Percentiles rank a stretch among this genome's conserved stretches.
These are phyloP conservation scores for Parastagonospora nodorum DNA, from an alignment of 2,329 filamentous ascomycete genomes.

Conservation along the genomic window DNA sequence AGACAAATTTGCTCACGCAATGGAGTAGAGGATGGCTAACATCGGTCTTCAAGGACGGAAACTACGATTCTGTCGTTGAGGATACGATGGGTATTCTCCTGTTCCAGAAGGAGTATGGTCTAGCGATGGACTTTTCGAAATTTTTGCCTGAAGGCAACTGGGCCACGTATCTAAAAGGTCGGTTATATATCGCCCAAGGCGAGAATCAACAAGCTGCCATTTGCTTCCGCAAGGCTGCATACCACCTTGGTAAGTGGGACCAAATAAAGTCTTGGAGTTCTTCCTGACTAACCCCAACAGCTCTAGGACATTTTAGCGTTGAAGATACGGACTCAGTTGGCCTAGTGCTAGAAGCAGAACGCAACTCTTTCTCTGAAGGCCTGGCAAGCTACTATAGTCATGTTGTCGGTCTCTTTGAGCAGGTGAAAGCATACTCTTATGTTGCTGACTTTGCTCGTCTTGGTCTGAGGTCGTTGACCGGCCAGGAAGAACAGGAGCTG, in stretches of 20 bases:
- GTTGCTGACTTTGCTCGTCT: slow-evolving; percentile 83
- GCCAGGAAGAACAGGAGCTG: slow-evolving; percentile 38
- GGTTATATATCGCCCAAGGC: slow-evolving; percentile 73
- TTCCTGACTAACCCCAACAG: slow-evolving; percentile 30
- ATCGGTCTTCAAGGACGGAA: slow-evolving; percentile 43
- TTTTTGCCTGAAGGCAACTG: slow-evolving; percentile 63
- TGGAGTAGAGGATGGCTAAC: slow-evolving; percentile 55
- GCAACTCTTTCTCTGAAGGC: slow-evolving; percentile 70
- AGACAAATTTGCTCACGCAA: slow-evolving; percentile 46
- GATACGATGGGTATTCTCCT: slow-evolving; percentile 53
- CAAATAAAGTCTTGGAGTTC: not conserved
- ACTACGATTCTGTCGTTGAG: slow-evolving; percentile 45
- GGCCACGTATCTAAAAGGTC: slow-evolving; percentile 80
- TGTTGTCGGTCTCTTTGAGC: slow-evolving; percentile 80
- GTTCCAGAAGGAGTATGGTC: slow-evolving; percentile 48
- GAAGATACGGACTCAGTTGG: slow-evolving; percentile 50
- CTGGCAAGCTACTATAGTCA: slow-evolving; percentile 86
- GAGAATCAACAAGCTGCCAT: slow-evolving; percentile 74
- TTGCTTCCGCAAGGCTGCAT: slow-evolving; percentile 81
- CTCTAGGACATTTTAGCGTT: slow-evolving; percentile 42
- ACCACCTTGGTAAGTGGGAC: slow-evolving; percentile 71
- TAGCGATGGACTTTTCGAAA: slow-evolving; percentile 70
- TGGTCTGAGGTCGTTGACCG: slow-evolving; percentile 56
- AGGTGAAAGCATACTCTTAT: slow-evolving; percentile 74
- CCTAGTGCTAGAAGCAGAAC: slow-evolving; percentile 77